Evolutionary conservation across 2,329 filamentous ascomycete species (phyloP).

Genomic region (Lasiodiplodia theobromae): DNA sequence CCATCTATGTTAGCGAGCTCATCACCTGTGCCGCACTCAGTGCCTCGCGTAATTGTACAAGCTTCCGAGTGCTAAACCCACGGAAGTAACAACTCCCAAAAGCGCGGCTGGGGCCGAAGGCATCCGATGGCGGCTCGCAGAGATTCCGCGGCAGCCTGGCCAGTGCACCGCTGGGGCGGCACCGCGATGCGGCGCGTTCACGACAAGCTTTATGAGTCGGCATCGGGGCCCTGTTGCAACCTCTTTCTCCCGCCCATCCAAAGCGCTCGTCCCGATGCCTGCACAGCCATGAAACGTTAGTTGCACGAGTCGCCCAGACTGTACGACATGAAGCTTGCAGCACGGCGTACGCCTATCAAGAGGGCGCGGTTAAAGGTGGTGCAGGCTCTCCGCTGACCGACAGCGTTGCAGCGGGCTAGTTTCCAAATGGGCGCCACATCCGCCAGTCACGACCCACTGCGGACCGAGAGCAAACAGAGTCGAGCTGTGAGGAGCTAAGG

Average conservation of each 20-base stretch:
- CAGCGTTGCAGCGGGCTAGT: slow-evolving; percentile 23
- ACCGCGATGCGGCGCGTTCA: not conserved
- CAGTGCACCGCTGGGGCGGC: not conserved
- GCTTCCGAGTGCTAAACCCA: not conserved
- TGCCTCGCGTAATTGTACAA: not conserved
- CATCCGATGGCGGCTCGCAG: slow-evolving; percentile 17
- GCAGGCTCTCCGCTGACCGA: not conserved
- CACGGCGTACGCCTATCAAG: slow-evolving; percentile 1
- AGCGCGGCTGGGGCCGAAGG: not conserved
- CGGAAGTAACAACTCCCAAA: not conserved
- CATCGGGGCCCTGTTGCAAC: not conserved
- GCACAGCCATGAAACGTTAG: slow-evolving; percentile 15
- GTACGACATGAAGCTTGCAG: not conserved
- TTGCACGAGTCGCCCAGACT: slow-evolving; percentile 8
- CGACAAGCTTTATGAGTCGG: slow-evolving; percentile 14
- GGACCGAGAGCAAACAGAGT: slow-evolving; percentile 2
- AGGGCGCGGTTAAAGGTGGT: slow-evolving; percentile 5
- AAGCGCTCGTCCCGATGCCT: slow-evolving; percentile 19
- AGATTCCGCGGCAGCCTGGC: slow-evolving; percentile 1
- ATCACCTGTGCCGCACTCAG: slow-evolving; percentile 15
- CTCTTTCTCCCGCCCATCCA: not conserved
- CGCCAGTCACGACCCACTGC: slow-evolving; percentile 2
- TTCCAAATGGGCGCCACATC: slow-evolving; percentile 13
- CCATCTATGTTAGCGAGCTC: slow-evolving; percentile 12
- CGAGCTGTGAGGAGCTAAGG: not conserved